phyloP scores from a whole-genome alignment of 1,139 yeast species.

The Suhomyces coccinellae region DNA sequence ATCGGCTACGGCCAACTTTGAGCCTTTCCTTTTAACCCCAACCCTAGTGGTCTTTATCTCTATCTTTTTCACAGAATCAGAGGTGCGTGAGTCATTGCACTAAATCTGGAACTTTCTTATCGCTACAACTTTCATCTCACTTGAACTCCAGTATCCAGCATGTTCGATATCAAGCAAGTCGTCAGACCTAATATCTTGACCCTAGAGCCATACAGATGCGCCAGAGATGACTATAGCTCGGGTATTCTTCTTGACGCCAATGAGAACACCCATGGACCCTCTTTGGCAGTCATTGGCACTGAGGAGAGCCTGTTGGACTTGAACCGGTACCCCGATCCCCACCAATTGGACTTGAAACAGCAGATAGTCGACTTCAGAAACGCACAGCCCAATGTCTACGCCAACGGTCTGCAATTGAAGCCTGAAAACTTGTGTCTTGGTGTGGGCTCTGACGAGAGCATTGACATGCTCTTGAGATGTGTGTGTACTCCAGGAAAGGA shows the following conservation, averaged over 20 bases:
- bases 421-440: conserved; percentile 84
- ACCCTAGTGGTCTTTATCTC: neutral
- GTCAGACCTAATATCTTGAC: conserved; percentile 82
- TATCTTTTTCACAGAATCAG: neutral
- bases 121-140: too few relatives aligned
- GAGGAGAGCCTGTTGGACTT: conserved; percentile 48
- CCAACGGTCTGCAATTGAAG: conserved; percentile 35
- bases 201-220: conserved; percentile 91
- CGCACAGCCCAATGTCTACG: conserved; percentile 33
- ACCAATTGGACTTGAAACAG: conserved; percentile 76
- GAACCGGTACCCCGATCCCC: conserved; percentile 96
- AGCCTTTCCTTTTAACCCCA: too few relatives aligned
- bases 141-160: conserved; percentile 10
- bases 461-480: conserved; percentile 84
- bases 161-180: conserved; percentile 57
- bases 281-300: conserved; percentile 39
- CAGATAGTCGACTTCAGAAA: conserved; percentile 74
- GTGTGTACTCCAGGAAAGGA: conserved; percentile 81
- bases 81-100: conserved; percentile 9
- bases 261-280: conserved; percentile 93
- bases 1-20: too few relatives aligned
- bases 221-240: conserved; percentile 69
- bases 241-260: conserved; percentile 93
- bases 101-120: too few relatives aligned
- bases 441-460: conserved; percentile 96